Evolutionary conservation across 352 stramenopile genomes (phyloP).

Genomic region (Globisporangium nodosum): DNA sequence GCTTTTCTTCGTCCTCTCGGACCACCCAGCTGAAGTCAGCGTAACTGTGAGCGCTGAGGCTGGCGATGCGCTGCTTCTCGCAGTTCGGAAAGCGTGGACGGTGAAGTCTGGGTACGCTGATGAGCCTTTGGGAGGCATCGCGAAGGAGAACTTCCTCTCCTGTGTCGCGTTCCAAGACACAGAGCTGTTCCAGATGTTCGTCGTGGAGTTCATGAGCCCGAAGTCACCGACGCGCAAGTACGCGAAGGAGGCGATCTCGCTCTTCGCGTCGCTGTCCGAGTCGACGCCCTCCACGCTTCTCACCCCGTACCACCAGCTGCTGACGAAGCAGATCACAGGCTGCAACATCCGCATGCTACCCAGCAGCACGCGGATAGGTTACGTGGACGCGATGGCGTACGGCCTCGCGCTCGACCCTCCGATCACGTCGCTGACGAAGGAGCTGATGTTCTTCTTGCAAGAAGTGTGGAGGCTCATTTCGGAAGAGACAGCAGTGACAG

Average conservation of each 20-base stretch:
- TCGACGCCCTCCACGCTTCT: slow-evolving; percentile 63
- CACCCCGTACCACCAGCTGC: slow-evolving; percentile 78
- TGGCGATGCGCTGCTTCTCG: slow-evolving; percentile 48
- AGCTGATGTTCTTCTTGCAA: slow-evolving; percentile 80
- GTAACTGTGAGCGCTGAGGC: slow-evolving; percentile 70
- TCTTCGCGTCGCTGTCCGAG: slow-evolving; percentile 47
- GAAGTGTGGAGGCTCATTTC: slow-evolving; percentile 84
- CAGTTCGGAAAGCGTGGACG: slow-evolving; percentile 52
- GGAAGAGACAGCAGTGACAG: slow-evolving; percentile 39
- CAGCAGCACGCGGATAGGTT: slow-evolving; percentile 63
- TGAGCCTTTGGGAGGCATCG: slow-evolving; percentile 28
- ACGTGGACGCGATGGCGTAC: slow-evolving; percentile 85
- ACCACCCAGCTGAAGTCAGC: slow-evolving; percentile 82
- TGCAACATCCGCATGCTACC: slow-evolving; percentile 71
- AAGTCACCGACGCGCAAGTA: slow-evolving; percentile 63
- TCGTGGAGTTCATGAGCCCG: slow-evolving; percentile 82
- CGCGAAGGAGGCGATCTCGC: slow-evolving; percentile 64
- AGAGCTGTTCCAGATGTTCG: slow-evolving; percentile 82
- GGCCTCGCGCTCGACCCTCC: slow-evolving; percentile 63
- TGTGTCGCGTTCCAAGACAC: slow-evolving; percentile 80
- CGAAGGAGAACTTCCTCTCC: slow-evolving; percentile 56
- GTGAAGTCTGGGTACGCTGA: slow-evolving; percentile 34
- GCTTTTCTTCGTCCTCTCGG: slow-evolving; percentile 84
- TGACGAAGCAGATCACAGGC: slow-evolving; percentile 82
- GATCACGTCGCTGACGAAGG: slow-evolving; percentile 81